These are phyloP conservation scores for Lactarius psammicola DNA, from an alignment of 768 basidiomycete genomes.

Conservation along the genomic window DNA sequence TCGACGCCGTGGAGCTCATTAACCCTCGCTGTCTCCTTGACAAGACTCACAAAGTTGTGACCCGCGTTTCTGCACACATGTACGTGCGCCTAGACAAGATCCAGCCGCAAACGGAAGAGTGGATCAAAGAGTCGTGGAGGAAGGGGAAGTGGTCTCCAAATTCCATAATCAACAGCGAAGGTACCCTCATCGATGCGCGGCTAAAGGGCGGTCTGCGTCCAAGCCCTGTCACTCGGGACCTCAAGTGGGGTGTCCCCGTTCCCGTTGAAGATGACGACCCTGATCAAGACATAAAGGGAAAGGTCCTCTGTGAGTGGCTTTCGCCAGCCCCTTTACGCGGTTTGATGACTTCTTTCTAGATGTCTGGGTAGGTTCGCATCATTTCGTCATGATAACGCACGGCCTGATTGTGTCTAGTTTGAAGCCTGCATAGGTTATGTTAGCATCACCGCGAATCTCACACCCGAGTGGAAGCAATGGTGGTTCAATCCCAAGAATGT, in stretches of 20 bases:
- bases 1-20: conserved; percentile 90
- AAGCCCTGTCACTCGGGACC: conserved; percentile 89
- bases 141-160: conserved; percentile 92
- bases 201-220: conserved; percentile 82
- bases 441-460: conserved; percentile 95
- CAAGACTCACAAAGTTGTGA: conserved; percentile 72
- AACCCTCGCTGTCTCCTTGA: conserved; percentile 92
- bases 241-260: conserved; percentile 95
- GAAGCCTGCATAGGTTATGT: conserved; percentile 97
- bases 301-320: conserved; percentile 83
- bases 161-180: conserved; percentile 83
- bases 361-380: conserved; percentile 77
- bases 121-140: conserved; percentile 78
- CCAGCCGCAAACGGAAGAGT: conserved; percentile 80
- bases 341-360: conserved; percentile 45
- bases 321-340: not conserved
- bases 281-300: conserved; percentile 82
- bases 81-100: conserved; percentile 83
- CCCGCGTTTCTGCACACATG: conserved; percentile 83
- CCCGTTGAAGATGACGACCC: conserved; percentile 70
- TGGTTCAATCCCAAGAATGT: conserved; percentile 93
- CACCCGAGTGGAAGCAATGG: conserved; percentile 93
- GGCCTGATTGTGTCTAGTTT: conserved; percentile 52
- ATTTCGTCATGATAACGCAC: not conserved
- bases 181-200: conserved; percentile 86